Conservation (phyloP, 148 eudicot species). For the Nyssa sinensis region DNA sequence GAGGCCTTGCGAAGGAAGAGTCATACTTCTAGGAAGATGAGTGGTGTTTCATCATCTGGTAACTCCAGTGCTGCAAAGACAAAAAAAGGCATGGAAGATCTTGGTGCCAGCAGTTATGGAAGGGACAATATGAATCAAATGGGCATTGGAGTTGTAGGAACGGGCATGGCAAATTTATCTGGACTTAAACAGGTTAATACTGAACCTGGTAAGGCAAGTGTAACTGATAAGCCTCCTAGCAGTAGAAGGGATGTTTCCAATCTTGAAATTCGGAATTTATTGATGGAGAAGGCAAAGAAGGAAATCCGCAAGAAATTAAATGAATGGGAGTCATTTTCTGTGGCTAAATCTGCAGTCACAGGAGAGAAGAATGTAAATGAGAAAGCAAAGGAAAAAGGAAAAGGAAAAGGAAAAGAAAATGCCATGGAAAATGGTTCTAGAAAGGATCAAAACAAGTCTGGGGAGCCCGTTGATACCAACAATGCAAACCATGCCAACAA, state of each 20-base stretch:
- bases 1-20: slow-evolving; percentile 56
- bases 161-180: slow-evolving; percentile 11
- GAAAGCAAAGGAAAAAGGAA: slow-evolving; percentile 17
- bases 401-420: slow-evolving; percentile 23
- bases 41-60: slow-evolving; percentile 30
- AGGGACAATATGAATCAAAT: slow-evolving; percentile 20
- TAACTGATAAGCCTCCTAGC: slow-evolving; percentile 20
- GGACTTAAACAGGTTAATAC: slow-evolving; percentile 19
- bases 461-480: slow-evolving; percentile 8
- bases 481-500: slow-evolving; percentile 6
- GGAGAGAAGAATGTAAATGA: slow-evolving; percentile 22
- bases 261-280: slow-evolving; percentile 31
- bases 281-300: slow-evolving; percentile 52
- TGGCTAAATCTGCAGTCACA: slow-evolving; percentile 13
- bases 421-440: slow-evolving; percentile 20
- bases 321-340: slow-evolving; percentile 26
- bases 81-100: slow-evolving; percentile 45
- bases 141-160: slow-evolving; percentile 22
- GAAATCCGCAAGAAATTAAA: slow-evolving; percentile 39
- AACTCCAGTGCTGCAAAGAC: slow-evolving; percentile 35
- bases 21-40: slow-evolving; percentile 27
- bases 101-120: slow-evolving; percentile 18
- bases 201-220: slow-evolving; percentile 21
- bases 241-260: slow-evolving; percentile 28
- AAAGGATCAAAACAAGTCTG: slow-evolving; percentile 10